A percentile compares a stretch with the other conserved stretches of the same genome.
Evolutionary conservation across 495 filamentous ascomycete species (phyloP).

Genomic region (Trichocladium antarcticum): DNA sequence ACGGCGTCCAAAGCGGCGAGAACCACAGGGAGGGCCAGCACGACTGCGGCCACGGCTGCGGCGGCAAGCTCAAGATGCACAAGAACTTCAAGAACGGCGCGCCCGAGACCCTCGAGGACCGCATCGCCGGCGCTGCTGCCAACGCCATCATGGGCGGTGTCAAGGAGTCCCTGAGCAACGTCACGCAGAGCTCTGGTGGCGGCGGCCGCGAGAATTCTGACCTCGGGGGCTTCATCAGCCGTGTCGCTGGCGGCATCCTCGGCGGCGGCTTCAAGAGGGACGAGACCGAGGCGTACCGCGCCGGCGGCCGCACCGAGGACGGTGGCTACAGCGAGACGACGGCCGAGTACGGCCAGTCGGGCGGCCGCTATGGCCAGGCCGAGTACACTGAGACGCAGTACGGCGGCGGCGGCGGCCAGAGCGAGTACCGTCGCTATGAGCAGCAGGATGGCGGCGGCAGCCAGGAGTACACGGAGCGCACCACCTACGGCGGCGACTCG

Average conservation of each 20-base stretch:
- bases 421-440: conserved; percentile 37
- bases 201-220: conserved; percentile 16
- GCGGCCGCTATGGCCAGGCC: conserved; percentile 39
- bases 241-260: conserved; percentile 37
- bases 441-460: conserved; percentile 26
- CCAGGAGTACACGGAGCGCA: conserved; percentile 30
- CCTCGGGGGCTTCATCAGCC: conserved; percentile 33
- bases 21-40: conserved; percentile 81
- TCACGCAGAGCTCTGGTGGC: conserved; percentile 21
- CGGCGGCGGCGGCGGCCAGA: conserved; percentile 32
- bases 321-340: conserved; percentile 36
- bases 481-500: conserved; percentile 2
- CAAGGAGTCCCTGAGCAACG: conserved; percentile 30
- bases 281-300: conserved; percentile 34
- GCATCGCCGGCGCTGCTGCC: conserved; percentile 36
- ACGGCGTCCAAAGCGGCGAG: conserved; percentile 59
- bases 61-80: conserved; percentile 41
- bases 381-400: conserved; percentile 35
- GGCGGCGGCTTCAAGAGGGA: conserved; percentile 33
- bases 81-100: conserved; percentile 32
- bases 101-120: conserved; percentile 31
- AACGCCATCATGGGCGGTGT: conserved; percentile 38
- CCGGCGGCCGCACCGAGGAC: conserved; percentile 25
- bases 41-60: conserved; percentile 76
- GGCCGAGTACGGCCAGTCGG: conserved; percentile 37